Evolutionary conservation across 257 asterid species (phyloP).

Genomic region (Solanum dulcamara): DNA sequence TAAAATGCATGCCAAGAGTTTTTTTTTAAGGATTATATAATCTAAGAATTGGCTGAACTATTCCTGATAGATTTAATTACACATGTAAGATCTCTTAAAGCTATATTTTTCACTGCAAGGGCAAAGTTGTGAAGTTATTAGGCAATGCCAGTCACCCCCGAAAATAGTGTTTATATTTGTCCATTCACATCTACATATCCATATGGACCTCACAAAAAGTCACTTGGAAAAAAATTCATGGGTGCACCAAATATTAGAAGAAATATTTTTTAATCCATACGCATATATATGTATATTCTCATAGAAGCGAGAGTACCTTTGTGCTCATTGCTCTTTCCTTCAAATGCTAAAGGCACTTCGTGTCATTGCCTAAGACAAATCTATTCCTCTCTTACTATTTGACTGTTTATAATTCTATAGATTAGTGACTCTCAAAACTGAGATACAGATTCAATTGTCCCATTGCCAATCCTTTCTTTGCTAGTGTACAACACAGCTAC

Average conservation of each 20-base stretch:
- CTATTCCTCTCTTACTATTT: not conserved
- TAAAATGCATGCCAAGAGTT: not conserved
- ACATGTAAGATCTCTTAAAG: not conserved
- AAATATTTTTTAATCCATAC: not conserved
- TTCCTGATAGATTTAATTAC: not conserved
- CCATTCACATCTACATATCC: not conserved
- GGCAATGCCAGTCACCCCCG: not conserved
- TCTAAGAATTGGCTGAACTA: not conserved
- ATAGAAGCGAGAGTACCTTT: not conserved
- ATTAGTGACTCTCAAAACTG: not conserved
- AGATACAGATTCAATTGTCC: not conserved
- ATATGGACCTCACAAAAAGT: not conserved
- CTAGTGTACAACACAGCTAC: not conserved
- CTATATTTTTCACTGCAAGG: not conserved
- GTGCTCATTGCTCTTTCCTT: not conserved
- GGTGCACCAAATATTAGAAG: not conserved
- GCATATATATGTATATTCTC: not conserved
- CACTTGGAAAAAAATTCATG: not conserved
- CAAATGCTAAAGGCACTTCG: not conserved
- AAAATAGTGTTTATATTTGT: not conserved
- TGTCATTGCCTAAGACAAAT: not conserved
- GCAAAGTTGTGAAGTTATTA: not conserved
- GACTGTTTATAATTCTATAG: not conserved
- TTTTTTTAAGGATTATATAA: not conserved
- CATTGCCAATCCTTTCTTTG: not conserved